Evolutionary conservation across 345 rosid species (phyloP).

Genomic region (Zanthoxylum bungeanum): DNA sequence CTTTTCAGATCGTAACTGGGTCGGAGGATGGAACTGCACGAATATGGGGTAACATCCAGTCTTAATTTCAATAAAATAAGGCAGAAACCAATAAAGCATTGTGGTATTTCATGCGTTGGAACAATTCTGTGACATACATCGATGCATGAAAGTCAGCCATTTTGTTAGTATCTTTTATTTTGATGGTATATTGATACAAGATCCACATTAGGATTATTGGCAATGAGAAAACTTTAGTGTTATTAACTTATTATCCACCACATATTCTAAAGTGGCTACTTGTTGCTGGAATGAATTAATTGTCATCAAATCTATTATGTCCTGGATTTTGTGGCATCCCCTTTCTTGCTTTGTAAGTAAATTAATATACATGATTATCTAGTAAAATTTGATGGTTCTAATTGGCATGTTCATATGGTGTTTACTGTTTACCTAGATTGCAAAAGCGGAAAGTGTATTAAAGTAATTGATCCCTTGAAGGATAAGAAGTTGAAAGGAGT

Average conservation of each 20-base stretch:
- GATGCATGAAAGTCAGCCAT: neutral
- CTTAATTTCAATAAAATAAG: neutral
- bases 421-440: constrained; percentile 58
- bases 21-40: constrained; percentile 97
- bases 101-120: neutral
- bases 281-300: neutral
- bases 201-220: neutral
- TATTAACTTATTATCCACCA: neutral
- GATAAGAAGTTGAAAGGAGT: constrained; percentile 40
- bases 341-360: neutral
- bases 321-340: neutral
- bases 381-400: constrained; percentile 2
- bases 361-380: neutral
- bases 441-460: constrained; percentile 79
- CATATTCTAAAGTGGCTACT: neutral
- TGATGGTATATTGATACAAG: no score
- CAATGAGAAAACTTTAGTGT: neutral
- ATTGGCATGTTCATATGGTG: constrained; percentile 10
- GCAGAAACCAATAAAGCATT: neutral
- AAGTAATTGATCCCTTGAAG: constrained; percentile 53
- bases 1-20: constrained; percentile 76
- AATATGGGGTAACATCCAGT: constrained; percentile 72
- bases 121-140: neutral
- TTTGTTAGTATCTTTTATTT: no score
- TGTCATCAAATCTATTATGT: neutral